Conservation (phyloP, 2,329 filamentous ascomycete species). For the Aureobasidium namibiae region DNA sequence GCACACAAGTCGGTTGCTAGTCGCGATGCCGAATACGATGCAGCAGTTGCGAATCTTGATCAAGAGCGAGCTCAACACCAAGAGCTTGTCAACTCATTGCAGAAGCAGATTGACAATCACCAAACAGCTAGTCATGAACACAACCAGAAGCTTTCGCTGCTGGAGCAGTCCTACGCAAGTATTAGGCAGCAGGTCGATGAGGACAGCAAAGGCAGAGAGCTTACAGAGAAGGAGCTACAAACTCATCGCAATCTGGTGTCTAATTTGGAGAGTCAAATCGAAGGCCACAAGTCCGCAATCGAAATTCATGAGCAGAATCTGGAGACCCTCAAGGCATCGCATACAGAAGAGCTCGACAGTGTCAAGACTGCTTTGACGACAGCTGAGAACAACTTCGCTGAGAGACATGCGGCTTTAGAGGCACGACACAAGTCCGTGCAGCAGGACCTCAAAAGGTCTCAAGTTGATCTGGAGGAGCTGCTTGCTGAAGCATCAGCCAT, state of each 20-base stretch:
- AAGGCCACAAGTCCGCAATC: constrained; percentile 47
- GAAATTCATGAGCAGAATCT: constrained; percentile 47
- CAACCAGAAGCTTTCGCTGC: constrained; percentile 58
- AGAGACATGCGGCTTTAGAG: constrained; percentile 26
- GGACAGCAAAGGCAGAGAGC: constrained; percentile 52
- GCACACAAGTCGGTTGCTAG: constrained; percentile 5
- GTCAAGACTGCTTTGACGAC: constrained; percentile 49
- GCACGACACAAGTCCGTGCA: constrained; percentile 41
- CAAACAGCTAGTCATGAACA: constrained; percentile 64
- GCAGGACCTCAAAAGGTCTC: constrained; percentile 51
- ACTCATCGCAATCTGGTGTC: constrained; percentile 43
- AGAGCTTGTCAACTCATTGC: constrained; percentile 50
- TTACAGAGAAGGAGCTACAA: constrained; percentile 44
- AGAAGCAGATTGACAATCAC: constrained; percentile 72
- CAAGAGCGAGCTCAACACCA: constrained; percentile 38
- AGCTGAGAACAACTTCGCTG: constrained; percentile 22
- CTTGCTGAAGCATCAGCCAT: constrained; percentile 54
- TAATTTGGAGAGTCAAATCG: constrained; percentile 50
- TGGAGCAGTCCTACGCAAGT: constrained; percentile 63
- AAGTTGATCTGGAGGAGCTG: constrained; percentile 51
- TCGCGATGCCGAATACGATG: constrained; percentile 23
- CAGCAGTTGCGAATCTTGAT: constrained; percentile 26
- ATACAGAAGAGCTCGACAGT: constrained; percentile 51
- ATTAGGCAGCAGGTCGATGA: constrained; percentile 62
- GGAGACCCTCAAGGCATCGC: constrained; percentile 44